phyloP scores from a whole-genome alignment of 2,329 filamentous ascomycete species.

The Pseudogymnoascus sp. region DNA sequence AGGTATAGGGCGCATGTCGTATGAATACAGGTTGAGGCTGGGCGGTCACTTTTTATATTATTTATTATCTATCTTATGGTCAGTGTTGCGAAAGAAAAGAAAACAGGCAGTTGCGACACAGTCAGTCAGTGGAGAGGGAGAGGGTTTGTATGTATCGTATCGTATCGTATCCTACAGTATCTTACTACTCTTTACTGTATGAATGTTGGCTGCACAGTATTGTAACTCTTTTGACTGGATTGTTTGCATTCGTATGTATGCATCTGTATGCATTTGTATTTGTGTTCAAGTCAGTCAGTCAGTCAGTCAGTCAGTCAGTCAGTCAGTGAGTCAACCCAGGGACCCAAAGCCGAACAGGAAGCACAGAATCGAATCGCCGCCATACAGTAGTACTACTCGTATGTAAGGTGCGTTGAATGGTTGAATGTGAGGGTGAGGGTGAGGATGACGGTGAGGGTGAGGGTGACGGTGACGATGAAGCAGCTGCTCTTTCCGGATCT shows the following conservation, averaged over 20 bases:
- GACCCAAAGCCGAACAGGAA: neutral
- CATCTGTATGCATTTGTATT: neutral
- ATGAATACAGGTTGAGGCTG: neutral
- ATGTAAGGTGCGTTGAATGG: neutral
- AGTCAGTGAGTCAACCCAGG: neutral
- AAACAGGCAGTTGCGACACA: neutral
- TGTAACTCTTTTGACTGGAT: neutral
- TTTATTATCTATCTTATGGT: neutral
- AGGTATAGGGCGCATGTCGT: no score
- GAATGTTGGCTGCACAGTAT: neutral
- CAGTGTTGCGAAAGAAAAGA: neutral
- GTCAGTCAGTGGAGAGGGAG: neutral
- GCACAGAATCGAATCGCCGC: neutral
- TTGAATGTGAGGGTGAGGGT: neutral
- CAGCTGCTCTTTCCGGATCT: neutral
- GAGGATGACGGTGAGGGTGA: neutral
- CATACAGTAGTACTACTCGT: no score
- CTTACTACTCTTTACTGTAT: no score
- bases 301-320: no score
- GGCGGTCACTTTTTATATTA: neutral
- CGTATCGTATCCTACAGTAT: no score
- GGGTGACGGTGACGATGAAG: neutral
- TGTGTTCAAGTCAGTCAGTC: no score
- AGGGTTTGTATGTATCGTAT: neutral
- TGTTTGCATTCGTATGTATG: neutral